Percentiles rank a stretch among this genome's conserved stretches.
phyloP scores from a whole-genome alignment of 495 filamentous ascomycete genomes.

The Schizothecium vesticola region DNA sequence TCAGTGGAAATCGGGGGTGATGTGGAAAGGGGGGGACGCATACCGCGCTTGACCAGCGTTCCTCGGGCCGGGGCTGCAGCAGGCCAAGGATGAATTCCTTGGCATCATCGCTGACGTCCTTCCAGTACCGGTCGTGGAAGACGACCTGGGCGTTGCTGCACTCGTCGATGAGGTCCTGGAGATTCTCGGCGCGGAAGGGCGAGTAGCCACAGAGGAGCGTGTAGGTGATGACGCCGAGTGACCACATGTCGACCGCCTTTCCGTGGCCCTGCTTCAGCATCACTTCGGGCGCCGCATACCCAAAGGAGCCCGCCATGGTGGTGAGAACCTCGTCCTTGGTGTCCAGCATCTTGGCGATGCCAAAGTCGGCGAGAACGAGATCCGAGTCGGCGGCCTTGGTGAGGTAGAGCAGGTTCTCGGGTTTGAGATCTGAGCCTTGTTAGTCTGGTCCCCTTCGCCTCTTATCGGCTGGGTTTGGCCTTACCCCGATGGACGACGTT shows the following conservation, averaged over 20 bases:
- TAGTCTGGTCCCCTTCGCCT: neutral
- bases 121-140: slow-evolving; percentile 99
- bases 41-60: slow-evolving; percentile 74
- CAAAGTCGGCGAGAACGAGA: slow-evolving; percentile 93
- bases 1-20: neutral
- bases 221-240: slow-evolving; percentile 96
- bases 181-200: slow-evolving; percentile 90
- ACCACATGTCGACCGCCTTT: slow-evolving; percentile 99
- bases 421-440: slow-evolving; percentile 74
- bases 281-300: slow-evolving; percentile 95
- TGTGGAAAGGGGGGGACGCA: slow-evolving; percentile 13
- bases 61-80: slow-evolving; percentile 70
- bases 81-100: slow-evolving; percentile 89
- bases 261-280: slow-evolving; percentile 98
- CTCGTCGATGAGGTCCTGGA: slow-evolving; percentile 92
- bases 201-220: slow-evolving; percentile 99
- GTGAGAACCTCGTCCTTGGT: slow-evolving; percentile 84
- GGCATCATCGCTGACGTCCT: slow-evolving; percentile 90
- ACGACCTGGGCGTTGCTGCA: slow-evolving; percentile 83
- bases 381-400: slow-evolving; percentile 70
- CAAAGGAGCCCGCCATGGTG: slow-evolving; percentile 98
- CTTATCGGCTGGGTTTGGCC: slow-evolving; percentile 6
- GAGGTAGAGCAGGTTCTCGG: slow-evolving; percentile 94
- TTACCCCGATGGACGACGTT: slow-evolving; percentile 95
- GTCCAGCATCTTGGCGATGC: slow-evolving; percentile 98